These are phyloP conservation scores for Colletotrichum sp. DNA, from an alignment of 2,329 filamentous ascomycete species.

Conservation along the genomic window DNA sequence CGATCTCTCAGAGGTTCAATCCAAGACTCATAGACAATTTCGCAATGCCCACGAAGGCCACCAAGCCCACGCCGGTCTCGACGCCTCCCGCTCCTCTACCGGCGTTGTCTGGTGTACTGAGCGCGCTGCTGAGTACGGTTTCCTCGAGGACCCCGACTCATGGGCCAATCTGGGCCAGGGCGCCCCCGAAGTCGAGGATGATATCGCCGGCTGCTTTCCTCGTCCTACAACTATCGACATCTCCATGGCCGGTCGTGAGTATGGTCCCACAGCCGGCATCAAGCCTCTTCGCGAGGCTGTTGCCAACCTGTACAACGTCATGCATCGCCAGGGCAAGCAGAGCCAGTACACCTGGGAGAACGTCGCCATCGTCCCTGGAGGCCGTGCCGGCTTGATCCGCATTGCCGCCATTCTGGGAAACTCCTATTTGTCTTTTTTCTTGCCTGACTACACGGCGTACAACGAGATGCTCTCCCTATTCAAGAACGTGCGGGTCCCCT, in stretches of 20 bases:
- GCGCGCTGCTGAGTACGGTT: slow-evolving; percentile 88
- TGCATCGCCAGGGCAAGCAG: slow-evolving; percentile 85
- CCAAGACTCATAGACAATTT: slow-evolving; percentile 88
- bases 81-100: slow-evolving; percentile 85
- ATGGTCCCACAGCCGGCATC: slow-evolving; percentile 93
- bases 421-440: slow-evolving; percentile 91
- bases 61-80: slow-evolving; percentile 87
- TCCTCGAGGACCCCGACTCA: slow-evolving; percentile 76
- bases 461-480: slow-evolving; percentile 97
- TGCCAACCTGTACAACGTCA: slow-evolving; percentile 89
- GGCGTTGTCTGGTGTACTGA: slow-evolving; percentile 95
- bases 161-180: slow-evolving; percentile 97
- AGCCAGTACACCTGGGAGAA: slow-evolving; percentile 98
- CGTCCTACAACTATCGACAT: slow-evolving; percentile 82
- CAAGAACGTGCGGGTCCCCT: slow-evolving; percentile 71
- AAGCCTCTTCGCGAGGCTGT: slow-evolving; percentile 88
- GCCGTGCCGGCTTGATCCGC: slow-evolving; percentile 88
- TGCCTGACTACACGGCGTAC: slow-evolving; percentile 95
- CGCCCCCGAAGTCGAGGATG: slow-evolving; percentile 91
- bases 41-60: slow-evolving; percentile 90
- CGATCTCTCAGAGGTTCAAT: slow-evolving; percentile 70
- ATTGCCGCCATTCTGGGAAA: slow-evolving; percentile 95
- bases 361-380: slow-evolving; percentile 93
- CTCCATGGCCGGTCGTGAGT: slow-evolving; percentile 80
- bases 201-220: slow-evolving; percentile 87